phyloP scores from a whole-genome alignment of 768 basidiomycete species.

The Tricholoma hemisulphureum region DNA sequence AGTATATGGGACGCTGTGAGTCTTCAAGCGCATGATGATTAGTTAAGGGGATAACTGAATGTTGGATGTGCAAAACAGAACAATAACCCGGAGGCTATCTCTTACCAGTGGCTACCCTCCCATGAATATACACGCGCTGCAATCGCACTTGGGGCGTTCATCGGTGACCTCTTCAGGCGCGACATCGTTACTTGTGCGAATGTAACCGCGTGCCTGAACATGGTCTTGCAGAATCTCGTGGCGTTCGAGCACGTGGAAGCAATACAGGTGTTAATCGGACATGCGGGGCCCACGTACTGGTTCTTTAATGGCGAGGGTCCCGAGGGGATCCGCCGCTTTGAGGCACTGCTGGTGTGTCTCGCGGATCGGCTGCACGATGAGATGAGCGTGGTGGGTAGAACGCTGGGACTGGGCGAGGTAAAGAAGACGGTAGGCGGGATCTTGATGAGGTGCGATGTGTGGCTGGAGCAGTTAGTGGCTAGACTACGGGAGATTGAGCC shows the following conservation, averaged over 20 bases:
- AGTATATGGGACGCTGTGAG: conserved; percentile 23
- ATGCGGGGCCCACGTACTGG: conserved; percentile 15
- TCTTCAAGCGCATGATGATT: neutral
- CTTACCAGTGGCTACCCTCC: conserved; percentile 7
- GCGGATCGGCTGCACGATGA: conserved; percentile 1
- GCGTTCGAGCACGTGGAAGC: conserved; percentile 19
- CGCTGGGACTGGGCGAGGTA: neutral
- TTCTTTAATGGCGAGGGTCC: conserved; percentile 12
- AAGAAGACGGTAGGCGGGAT: neutral
- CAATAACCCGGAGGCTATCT: conserved; percentile 13
- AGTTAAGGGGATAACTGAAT: neutral
- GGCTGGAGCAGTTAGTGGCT: neutral
- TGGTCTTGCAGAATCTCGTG: conserved; percentile 14
- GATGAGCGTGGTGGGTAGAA: neutral
- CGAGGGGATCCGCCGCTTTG: conserved; percentile 1
- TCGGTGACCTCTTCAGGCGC: conserved; percentile 11
- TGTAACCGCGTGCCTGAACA: conserved; percentile 12
- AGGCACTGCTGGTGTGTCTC: neutral
- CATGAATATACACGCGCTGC: conserved; percentile 3
- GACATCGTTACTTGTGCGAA: conserved; percentile 12
- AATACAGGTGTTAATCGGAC: conserved; percentile 10
- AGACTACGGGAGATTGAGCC: neutral
- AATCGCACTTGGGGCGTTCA: conserved; percentile 10
- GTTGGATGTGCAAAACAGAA: conserved; percentile 3
- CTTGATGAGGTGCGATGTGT: neutral